Base-by-base conservation (phyloP, 2,329 filamentous ascomycete genomes). In the Emydomyces testavorans region DNA sequence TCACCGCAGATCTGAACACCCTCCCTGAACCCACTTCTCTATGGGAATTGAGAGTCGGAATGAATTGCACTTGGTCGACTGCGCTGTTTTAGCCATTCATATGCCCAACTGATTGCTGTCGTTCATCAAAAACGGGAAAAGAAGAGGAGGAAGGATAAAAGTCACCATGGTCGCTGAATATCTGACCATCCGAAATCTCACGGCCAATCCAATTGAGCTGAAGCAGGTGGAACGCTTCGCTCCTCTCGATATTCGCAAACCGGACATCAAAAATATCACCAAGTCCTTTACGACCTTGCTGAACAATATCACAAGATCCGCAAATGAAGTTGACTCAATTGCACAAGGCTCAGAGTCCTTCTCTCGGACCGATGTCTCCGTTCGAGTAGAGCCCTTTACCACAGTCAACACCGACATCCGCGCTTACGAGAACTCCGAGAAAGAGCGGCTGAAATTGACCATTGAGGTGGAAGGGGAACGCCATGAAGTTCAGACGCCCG, bases 401-500 rank as follows among this genome's bases (percentile, higher is more conserved):
- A 77, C 77, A 6, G 71, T 74, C 52, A 69, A 68, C 32, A 84
- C 83, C 1, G 74, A 82, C 21, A 72, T 90, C 59, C 71, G 73
- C 52, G 62, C 76, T 3, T 73, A 77, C 34, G 74, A 81, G 44
- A 69, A 74, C 24, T 71, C 71, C 24, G 63, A 65, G 10, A 76
- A 75, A 44, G 83, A 90, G 58, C 74, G 83, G 10, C 60, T 93
- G 40, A 82, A 85, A 28, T 70, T 95, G 49, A 85, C 79, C 1
- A 82, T 96, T 58, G 76, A 83, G 57, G 75, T 62, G 3, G 65
- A 74, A 55, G 45, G 77, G 46, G 75, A 82, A 54, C 70, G 70
- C 50, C 89, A 93, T 65, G 78, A 82, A 56, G 76, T 88, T 53
- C 83, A 90, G 59, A 75, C 80, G 16, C 83, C 84, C 0, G 80